Percentiles rank a stretch among this genome's conserved stretches.
Evolutionary conservation across 495 filamentous ascomycete genomes (phyloP).

Genomic region (Penicillium waksmanii): DNA sequence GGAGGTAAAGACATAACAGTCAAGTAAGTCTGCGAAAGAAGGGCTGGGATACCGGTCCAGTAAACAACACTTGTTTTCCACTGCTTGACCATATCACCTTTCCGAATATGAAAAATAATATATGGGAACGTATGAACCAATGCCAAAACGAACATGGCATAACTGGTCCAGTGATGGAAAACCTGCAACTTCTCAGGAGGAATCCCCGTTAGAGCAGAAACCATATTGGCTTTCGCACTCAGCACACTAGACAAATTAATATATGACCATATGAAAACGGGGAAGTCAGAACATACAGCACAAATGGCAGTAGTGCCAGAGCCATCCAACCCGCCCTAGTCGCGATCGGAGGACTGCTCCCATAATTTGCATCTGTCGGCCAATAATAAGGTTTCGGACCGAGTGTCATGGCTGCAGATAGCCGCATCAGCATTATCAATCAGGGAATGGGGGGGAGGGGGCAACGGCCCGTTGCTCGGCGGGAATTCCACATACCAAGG

Average conservation of each 20-base stretch:
- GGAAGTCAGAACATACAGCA: conserved; percentile 42
- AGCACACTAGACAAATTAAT: conserved; percentile 28
- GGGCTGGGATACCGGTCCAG: conserved; percentile 47
- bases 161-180: conserved; percentile 47
- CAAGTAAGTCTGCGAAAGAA: conserved; percentile 54
- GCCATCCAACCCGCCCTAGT: conserved; percentile 58
- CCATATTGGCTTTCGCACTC: conserved; percentile 43
- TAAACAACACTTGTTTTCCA: conserved; percentile 47
- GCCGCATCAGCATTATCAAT: conserved; percentile 6
- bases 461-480: neutral
- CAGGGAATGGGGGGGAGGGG: neutral
- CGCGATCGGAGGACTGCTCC: conserved; percentile 54
- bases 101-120: conserved; percentile 49
- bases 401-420: conserved; percentile 47
- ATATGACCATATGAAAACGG: neutral
- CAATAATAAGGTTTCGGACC: conserved; percentile 61
- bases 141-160: conserved; percentile 49
- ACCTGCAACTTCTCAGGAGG: conserved; percentile 57
- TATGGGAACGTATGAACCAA: conserved; percentile 58
- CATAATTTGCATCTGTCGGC: conserved; percentile 54
- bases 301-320: conserved; percentile 53
- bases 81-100: conserved; percentile 48
- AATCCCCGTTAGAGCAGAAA: conserved; percentile 53
- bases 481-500: conserved; percentile 30
- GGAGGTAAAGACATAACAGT: conserved; percentile 50